Evolutionary conservation across 2,329 filamentous ascomycete genomes (phyloP).

Genomic region (Calonectria naviculata): DNA sequence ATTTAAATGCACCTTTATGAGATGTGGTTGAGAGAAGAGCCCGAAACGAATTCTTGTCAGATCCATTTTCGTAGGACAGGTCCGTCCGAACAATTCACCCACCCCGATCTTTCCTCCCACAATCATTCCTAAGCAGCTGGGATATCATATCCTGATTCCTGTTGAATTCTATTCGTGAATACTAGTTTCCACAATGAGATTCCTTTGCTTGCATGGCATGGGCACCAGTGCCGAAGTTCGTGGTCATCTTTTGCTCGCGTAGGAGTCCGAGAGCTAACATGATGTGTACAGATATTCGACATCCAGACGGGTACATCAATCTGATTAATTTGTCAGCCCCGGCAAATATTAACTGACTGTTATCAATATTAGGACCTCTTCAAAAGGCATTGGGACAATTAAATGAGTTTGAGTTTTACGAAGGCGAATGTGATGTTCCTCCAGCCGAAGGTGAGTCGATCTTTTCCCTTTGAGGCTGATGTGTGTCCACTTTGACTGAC

Average conservation of each 20-base stretch:
- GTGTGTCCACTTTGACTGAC: no score
- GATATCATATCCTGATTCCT: no score
- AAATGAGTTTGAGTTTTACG: conserved; percentile 10
- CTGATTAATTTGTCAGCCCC: background rate
- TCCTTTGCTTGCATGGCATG: conserved; percentile 15
- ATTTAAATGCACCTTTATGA: background rate
- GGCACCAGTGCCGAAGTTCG: conserved; percentile 15
- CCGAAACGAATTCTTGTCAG: background rate
- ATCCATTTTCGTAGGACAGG: background rate
- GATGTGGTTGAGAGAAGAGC: no score
- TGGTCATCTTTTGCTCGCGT: no score
- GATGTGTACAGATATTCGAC: background rate
- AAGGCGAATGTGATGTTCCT: conserved; percentile 2
- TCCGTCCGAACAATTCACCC: background rate
- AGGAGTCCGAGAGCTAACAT: background rate
- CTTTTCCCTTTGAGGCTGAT: background rate
- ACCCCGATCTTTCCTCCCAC: no score
- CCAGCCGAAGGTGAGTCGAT: conserved; percentile 3
- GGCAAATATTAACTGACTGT: background rate
- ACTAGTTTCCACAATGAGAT: background rate
- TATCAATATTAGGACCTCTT: background rate
- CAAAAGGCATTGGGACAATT: background rate
- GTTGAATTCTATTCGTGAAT: no score
- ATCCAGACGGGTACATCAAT: conserved; percentile 1
- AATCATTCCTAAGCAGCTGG: no score